These are phyloP conservation scores for Pseudogymnoascus sp. DNA, from an alignment of 2,329 filamentous ascomycete genomes.

Conservation along the genomic window DNA sequence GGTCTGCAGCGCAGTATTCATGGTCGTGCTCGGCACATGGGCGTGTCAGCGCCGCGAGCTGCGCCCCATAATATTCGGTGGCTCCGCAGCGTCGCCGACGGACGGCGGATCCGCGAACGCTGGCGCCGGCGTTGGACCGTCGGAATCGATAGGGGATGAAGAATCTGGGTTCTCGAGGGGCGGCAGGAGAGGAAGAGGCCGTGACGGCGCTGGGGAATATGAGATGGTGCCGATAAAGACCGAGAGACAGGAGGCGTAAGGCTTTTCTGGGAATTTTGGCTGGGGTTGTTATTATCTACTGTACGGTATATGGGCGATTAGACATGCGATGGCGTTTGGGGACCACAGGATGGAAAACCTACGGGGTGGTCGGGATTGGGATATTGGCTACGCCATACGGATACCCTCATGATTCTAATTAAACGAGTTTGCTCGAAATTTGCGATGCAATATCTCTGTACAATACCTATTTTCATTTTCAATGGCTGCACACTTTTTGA, in stretches of 20 bases:
- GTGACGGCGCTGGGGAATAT: constrained; percentile 52
- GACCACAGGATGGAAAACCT: background rate
- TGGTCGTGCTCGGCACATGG: constrained; percentile 74
- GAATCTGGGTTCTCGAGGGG: constrained; percentile 45
- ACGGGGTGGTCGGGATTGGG: background rate
- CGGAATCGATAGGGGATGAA: constrained; percentile 31
- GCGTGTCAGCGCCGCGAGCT: constrained; percentile 86
- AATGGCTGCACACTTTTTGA: background rate
- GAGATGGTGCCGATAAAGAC: constrained; percentile 54
- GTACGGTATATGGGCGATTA: constrained; percentile 5
- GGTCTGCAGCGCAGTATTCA: constrained; percentile 49
- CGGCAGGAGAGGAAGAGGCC: constrained; percentile 40
- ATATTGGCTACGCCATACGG: constrained; percentile 2
- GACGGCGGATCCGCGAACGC: constrained; percentile 17
- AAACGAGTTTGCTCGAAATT: background rate
- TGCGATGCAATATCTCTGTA: constrained; percentile 5
- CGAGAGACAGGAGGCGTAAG: constrained; percentile 20
- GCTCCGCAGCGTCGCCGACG: constrained; percentile 29
- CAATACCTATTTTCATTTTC: background rate
- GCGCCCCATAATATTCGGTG: constrained; percentile 79
- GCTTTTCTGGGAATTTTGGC: background rate
- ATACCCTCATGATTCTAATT: constrained; percentile 7
- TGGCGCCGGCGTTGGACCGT: constrained; percentile 14
- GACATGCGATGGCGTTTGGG: background rate
- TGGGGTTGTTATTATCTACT: background rate